Percentiles rank a stretch among this genome's conserved stretches.
These are phyloP conservation scores for Glycine latifolia DNA, from an alignment of 306 rosid species.

Conservation along the genomic window DNA sequence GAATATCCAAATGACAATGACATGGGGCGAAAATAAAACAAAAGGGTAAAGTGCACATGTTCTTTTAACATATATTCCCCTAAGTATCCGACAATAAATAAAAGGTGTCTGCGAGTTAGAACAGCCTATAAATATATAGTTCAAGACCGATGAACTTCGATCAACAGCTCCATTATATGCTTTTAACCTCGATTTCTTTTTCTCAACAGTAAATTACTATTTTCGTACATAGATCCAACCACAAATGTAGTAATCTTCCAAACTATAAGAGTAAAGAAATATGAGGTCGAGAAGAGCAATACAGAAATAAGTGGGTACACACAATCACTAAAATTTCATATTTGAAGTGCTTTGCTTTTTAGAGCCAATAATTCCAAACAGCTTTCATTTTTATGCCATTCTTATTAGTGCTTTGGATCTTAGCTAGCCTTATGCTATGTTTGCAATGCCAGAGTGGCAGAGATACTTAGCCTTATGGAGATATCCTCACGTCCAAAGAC, in stretches of 20 bases:
- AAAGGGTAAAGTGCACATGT: constrained; percentile 24
- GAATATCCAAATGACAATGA: neutral
- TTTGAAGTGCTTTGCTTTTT: constrained; percentile 5
- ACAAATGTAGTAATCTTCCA: constrained; percentile 14
- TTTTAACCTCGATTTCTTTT: neutral
- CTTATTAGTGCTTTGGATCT: neutral
- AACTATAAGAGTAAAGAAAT: neutral
- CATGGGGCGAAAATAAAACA: no score
- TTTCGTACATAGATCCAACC: neutral
- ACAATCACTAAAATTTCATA: neutral
- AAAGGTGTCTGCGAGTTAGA: neutral
- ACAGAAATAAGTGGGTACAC: constrained; percentile 21
- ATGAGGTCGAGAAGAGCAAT: neutral
- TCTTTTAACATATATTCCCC: constrained; percentile 23
- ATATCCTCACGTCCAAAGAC: neutral
- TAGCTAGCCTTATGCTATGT: neutral
- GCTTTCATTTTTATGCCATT: neutral
- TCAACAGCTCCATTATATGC: neutral
- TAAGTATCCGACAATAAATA: neutral
- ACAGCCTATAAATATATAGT: neutral
- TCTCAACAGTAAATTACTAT: neutral
- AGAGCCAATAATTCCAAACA: constrained; percentile 9
- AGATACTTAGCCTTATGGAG: neutral
- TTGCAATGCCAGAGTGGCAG: neutral
- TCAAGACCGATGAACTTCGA: neutral